Evolutionary conservation across 1,284 basidiomycete species (phyloP), one percentile per base, ranked within the genome.

Genomic region (Fomitopsis palustris): DNA sequence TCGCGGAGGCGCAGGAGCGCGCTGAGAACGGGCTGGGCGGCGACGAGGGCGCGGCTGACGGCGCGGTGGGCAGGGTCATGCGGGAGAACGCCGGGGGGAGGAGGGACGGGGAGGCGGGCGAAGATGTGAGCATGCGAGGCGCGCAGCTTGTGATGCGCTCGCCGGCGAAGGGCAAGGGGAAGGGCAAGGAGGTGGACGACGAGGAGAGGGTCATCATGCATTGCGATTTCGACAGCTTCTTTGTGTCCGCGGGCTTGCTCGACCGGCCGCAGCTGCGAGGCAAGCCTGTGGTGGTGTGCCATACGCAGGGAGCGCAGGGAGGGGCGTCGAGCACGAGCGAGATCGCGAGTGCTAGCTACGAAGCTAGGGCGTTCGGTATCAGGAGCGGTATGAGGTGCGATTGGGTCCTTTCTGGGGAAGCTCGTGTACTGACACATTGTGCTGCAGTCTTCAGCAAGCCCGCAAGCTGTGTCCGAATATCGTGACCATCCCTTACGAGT

Each of bases 211-310:
- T 93, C 17, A 90, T 96, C 66, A 90, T 97, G 84, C 95, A 98
- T 68, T 93, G 93, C 68, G 95, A 98, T 73, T 98, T 99, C 68
- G 96, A 99, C 71, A 94, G 90, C 68, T 99, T 98, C 80, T 99
- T 99, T 69, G 95, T 98, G 12, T 88, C 92, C 1, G 95, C 89
- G n/a, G 93, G 94, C 0, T 73, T 96, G 51, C 79, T 92, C 3
- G 84, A 81, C 56, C 78, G 92, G 0, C 92, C 93, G 0, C 81
- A 96, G 60, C 73, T 96, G 42, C 85, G 83, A 55, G 93, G 93
- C 1, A 92, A 92, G 70, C 93, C 96, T 0, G 88, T 91, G 2
- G 95, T 96, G 0, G 97, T 99, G 0, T 99, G 96, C 70, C 96
- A 99, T 76, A 94, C 94, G 3, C 88, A 93, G 65, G 90, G 87